phyloP scores from a whole-genome alignment of 495 filamentous ascomycete species.

The Staphylotrichum tortipilum region DNA sequence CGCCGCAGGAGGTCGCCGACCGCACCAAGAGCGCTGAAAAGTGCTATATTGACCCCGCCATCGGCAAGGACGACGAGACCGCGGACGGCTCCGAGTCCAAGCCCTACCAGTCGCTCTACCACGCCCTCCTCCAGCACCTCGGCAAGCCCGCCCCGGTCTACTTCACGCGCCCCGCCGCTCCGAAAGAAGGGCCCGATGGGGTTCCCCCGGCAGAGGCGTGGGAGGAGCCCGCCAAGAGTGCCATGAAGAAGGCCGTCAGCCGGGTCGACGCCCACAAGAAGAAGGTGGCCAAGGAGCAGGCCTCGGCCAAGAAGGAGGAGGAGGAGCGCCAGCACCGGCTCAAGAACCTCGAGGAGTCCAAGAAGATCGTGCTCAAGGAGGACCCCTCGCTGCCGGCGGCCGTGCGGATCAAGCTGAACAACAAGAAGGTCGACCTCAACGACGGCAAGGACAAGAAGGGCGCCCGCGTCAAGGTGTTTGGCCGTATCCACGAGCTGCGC shows the following conservation, averaged over 20 bases:
- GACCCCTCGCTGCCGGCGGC: constrained; percentile 73
- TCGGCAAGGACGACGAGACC: constrained; percentile 59
- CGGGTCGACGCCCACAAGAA: constrained; percentile 65
- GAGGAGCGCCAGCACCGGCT: constrained; percentile 59
- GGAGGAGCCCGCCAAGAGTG: constrained; percentile 75
- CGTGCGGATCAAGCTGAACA: constrained; percentile 62
- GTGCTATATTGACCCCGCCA: constrained; percentile 72
- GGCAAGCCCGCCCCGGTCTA: constrained; percentile 53
- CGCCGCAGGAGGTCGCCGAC: constrained; percentile 34
- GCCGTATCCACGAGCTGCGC: constrained; percentile 77
- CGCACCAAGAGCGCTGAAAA: constrained; percentile 40
- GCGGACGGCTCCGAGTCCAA: constrained; percentile 58
- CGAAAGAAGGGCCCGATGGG: constrained; percentile 49
- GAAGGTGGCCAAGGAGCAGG: constrained; percentile 64
- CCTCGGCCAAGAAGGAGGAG: constrained; percentile 58
- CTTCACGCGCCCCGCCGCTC: constrained; percentile 58
- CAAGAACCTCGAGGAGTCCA: constrained; percentile 69
- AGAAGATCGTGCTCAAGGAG: constrained; percentile 76
- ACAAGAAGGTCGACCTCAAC: constrained; percentile 62
- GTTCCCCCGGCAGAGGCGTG: constrained; percentile 39
- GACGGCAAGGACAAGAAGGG: constrained; percentile 50
- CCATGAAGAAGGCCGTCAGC: constrained; percentile 71
- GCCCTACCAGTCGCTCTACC: constrained; percentile 72
- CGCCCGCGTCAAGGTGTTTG: constrained; percentile 72
- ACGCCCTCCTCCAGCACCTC: constrained; percentile 65